Conservation (phyloP, 176 grass and related monocot species). For the Hsuehochloa calcarea region DNA sequence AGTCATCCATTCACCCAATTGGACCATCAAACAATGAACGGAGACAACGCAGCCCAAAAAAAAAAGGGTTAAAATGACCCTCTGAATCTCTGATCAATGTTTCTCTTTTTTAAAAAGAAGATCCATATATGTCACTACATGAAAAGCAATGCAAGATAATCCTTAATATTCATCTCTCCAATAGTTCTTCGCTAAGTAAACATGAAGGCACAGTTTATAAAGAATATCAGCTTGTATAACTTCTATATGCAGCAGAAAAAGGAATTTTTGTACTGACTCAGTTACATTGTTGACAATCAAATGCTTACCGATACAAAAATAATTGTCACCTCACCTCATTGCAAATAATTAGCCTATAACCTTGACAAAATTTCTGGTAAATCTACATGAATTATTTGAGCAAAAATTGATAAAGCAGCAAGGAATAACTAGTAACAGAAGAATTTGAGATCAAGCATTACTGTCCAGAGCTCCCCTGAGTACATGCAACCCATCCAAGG, state of each 20-base stretch:
- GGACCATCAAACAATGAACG: background rate
- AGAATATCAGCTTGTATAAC: background rate
- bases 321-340: constrained; percentile 5
- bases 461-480: too few relatives aligned
- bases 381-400: too few relatives aligned
- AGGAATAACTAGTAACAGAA: too few relatives aligned
- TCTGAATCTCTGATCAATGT: background rate
- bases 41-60: background rate
- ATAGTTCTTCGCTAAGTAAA: too few relatives aligned
- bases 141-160: background rate
- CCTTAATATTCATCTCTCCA: too few relatives aligned
- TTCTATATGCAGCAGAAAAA: background rate
- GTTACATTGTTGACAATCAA: background rate
- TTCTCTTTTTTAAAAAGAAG: background rate
- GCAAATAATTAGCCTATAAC: background rate
- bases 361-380: too few relatives aligned
- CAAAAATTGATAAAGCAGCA: too few relatives aligned
- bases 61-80: background rate
- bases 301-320: background rate
- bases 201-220: too few relatives aligned
- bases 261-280: background rate
- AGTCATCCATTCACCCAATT: background rate
- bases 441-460: too few relatives aligned
- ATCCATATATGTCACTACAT: background rate
- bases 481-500: too few relatives aligned